Evolutionary conservation across 2,329 filamentous ascomycete genomes (phyloP), one percentile per base, ranked within the genome.

Genomic region (Fusarium tuaranense): DNA sequence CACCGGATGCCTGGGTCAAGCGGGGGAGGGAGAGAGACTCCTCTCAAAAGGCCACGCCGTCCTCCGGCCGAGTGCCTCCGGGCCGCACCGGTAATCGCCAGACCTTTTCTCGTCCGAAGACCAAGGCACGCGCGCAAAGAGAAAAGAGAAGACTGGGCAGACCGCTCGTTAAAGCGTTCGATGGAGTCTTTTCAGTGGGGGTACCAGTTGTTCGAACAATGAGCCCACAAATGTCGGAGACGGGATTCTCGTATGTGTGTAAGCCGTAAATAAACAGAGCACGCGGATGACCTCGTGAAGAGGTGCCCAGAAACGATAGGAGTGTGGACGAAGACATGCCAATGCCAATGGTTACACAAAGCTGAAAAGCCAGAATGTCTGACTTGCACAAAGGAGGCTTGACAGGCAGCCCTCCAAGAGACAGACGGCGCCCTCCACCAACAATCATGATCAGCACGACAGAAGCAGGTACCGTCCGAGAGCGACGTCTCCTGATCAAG

Each of bases 21-120:
- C 27, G 65, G 55, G 61, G 69, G 46, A 63, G 48, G 51, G 2
- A 18, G 13, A 20, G 14, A 71, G 59, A 32, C 30, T 30, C 27
- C 32, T 34, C 32, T 46, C 41, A 46, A 46, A 65, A 66, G 39
- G 38, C 55, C 64, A 53, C 55, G 69, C 71, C 64, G 65, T 70
- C 69, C 73, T 67, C 76, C 76, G 76, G 76, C 76, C 76, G 76
- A 78, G 76, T 75, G 70, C 67, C 65, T 73, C 76, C 74, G 76
- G 76, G 13, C 74, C 76, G 76, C 72, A 78, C 68, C 73, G 72
- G 70, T 34, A 57, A 67, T 53, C 30, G 65, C 51, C 44, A 63
- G 48, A 57, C 34, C 63, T 41, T 53, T 41, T 53, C 44, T 63
- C 48, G 58, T 30, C 51, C 53, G 63, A 66, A 48, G 34, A 64